Conservation (phyloP, 495 filamentous ascomycete genomes). For the Endocarpon pusillum region DNA sequence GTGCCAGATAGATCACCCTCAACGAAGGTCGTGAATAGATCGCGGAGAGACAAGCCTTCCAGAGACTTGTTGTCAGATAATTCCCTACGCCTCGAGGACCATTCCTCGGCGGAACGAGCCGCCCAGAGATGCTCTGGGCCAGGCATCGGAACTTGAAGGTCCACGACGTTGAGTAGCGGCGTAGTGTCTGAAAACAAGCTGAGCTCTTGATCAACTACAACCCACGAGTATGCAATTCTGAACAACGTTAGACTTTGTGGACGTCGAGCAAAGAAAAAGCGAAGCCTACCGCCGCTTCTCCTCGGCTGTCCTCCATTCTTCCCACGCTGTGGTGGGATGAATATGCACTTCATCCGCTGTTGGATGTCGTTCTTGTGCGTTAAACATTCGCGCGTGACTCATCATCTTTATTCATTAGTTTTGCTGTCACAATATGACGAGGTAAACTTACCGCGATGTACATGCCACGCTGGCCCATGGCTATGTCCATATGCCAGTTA, state of each 20-base stretch:
- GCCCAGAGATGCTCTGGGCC: slow-evolving; percentile 36
- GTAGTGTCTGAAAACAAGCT: slow-evolving; percentile 43
- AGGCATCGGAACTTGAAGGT: slow-evolving; percentile 40
- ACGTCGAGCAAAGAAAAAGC: background rate
- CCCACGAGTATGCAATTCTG: slow-evolving; percentile 46
- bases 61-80: slow-evolving; percentile 18
- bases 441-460: slow-evolving; percentile 37
- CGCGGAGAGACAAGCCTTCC: slow-evolving; percentile 31
- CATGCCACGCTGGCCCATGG: slow-evolving; percentile 51
- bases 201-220: slow-evolving; percentile 49
- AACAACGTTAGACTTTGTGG: background rate
- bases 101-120: slow-evolving; percentile 17
- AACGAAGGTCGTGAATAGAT: slow-evolving; percentile 39
- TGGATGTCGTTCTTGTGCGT: slow-evolving; percentile 18
- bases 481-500: slow-evolving; percentile 55
- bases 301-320: slow-evolving; percentile 38
- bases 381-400: slow-evolving; percentile 34
- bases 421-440: background rate
- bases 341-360: no score
- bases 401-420: slow-evolving; percentile 28
- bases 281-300: slow-evolving; percentile 34
- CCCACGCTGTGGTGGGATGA: slow-evolving; percentile 20
- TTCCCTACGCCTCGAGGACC: slow-evolving; percentile 14
- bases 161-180: slow-evolving; percentile 37
- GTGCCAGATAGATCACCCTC: slow-evolving; percentile 27